Conservation (phyloP, 352 stramenopile species). For the Globisporangium nagaii region DNA sequence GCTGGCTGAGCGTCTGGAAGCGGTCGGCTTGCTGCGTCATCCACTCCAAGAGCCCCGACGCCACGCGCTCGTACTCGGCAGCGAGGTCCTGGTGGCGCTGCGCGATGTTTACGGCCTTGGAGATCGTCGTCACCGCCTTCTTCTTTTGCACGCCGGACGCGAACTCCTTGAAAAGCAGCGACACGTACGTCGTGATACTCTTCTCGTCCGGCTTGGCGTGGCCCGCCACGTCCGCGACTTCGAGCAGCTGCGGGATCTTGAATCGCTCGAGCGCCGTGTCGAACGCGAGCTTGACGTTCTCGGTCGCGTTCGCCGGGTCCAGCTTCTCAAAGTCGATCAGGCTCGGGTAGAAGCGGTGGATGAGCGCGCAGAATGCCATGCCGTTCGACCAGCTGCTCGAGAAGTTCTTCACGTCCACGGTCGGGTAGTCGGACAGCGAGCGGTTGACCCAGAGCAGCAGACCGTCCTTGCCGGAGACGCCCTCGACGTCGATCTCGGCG, state of each 20-base stretch:
- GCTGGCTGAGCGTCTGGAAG: constrained; percentile 70
- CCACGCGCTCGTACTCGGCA: constrained; percentile 64
- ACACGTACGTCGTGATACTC: constrained; percentile 90
- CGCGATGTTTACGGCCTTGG: constrained; percentile 87
- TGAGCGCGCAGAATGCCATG: constrained; percentile 88
- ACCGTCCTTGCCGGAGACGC: constrained; percentile 88
- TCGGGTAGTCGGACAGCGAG: constrained; percentile 80
- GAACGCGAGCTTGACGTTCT: constrained; percentile 84
- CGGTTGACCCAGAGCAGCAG: constrained; percentile 88
- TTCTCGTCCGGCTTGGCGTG: constrained; percentile 88
- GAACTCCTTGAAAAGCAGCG: constrained; percentile 90
- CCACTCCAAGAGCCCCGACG: constrained; percentile 70
- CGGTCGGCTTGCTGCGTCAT: constrained; percentile 59
- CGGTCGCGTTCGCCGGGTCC: constrained; percentile 48
- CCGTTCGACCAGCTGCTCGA: constrained; percentile 82
- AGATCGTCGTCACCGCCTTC: constrained; percentile 85
- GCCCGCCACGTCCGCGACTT: constrained; percentile 82
- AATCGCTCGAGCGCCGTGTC: constrained; percentile 81
- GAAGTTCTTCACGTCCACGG: constrained; percentile 86
- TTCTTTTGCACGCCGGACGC: constrained; percentile 87
- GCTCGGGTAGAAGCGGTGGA: constrained; percentile 86
- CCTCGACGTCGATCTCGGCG: constrained; percentile 82
- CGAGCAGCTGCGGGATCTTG: constrained; percentile 82
- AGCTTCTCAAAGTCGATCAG: constrained; percentile 81
- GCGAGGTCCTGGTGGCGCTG: constrained; percentile 85